A percentile compares a stretch with the other conserved stretches of the same genome.
These are phyloP conservation scores for Iberis pinnata DNA, from an alignment of 345 rosid species.

Conservation along the genomic window DNA sequence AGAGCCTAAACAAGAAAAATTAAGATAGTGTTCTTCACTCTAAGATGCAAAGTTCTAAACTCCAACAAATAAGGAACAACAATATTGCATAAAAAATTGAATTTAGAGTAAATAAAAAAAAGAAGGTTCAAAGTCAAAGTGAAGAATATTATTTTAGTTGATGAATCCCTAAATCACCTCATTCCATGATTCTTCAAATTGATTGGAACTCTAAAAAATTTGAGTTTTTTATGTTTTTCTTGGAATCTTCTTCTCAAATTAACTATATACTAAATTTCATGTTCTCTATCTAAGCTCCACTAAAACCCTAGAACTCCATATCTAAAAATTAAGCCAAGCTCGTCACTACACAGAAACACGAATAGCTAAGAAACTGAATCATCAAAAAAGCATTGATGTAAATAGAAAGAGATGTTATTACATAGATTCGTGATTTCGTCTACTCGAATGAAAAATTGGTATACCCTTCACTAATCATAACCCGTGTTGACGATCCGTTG, in stretches of 20 bases:
- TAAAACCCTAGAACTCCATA: constrained; percentile 15
- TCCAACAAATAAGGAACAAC: constrained; percentile 6
- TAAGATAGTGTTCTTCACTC: too few species aligned
- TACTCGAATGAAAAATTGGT: too few species aligned
- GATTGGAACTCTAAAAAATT: constrained; percentile 17
- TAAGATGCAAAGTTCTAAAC: not conserved
- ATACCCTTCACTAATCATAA: constrained; percentile 54
- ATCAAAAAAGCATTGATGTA: not conserved
- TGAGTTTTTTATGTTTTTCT: too few species aligned
- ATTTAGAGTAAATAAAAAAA: too few species aligned
- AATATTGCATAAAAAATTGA: not conserved
- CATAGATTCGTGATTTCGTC: too few species aligned
- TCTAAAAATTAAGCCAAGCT: not conserved
- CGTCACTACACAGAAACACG: too few species aligned
- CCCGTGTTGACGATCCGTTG: constrained; percentile 30
- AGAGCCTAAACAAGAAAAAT: too few species aligned
- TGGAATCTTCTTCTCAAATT: constrained; percentile 28
- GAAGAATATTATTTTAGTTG: too few species aligned
- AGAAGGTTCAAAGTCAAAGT: constrained; percentile 1
- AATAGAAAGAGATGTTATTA: too few species aligned
- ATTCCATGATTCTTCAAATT: constrained; percentile 12
- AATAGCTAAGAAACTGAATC: not conserved
- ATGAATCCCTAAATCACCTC: constrained; percentile 7
- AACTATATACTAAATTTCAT: too few species aligned
- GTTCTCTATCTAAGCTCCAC: not conserved